Evolutionary conservation across 2,329 filamentous ascomycete species (phyloP).

Genomic region (Capronia epimyces): DNA sequence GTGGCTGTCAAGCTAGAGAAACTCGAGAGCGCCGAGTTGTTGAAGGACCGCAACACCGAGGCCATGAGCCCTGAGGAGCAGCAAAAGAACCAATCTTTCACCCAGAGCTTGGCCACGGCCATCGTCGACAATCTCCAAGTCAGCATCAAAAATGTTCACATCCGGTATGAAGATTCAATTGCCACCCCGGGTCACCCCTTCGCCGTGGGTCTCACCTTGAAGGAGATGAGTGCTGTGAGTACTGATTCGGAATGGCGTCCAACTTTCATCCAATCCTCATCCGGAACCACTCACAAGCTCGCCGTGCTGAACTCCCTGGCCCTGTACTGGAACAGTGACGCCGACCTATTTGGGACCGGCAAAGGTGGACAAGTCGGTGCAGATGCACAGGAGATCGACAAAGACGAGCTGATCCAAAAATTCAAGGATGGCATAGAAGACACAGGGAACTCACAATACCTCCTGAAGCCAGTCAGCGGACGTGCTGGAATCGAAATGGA

Average conservation of each 20-base stretch:
- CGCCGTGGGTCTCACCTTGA: conserved; percentile 81
- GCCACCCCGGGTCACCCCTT: conserved; percentile 94
- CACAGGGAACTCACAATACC: conserved; percentile 78
- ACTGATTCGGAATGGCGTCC: conserved; percentile 93
- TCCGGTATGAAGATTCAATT: conserved; percentile 96
- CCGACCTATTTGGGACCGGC: conserved; percentile 73
- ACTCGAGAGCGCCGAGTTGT: conserved; percentile 87
- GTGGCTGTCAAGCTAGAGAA: conserved; percentile 99
- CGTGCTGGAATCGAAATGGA: conserved; percentile 92
- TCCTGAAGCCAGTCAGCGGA: conserved; percentile 90
- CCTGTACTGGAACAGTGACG: conserved; percentile 97
- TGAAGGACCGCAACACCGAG: conserved; percentile 88
- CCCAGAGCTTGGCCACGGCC: conserved; percentile 86
- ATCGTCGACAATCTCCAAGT: conserved; percentile 98
- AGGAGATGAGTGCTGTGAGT: conserved; percentile 95
- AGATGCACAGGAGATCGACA: conserved; percentile 57
- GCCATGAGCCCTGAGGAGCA: conserved; percentile 93
- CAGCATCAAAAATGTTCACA: conserved; percentile 95
- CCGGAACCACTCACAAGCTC: conserved; percentile 81
- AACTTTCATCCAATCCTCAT: conserved; percentile 87
- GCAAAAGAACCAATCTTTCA: conserved; percentile 96
- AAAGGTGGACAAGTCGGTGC: conserved; percentile 61
- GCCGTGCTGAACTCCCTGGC: conserved; percentile 84
- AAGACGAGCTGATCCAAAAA: conserved; percentile 69
- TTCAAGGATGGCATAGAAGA: conserved; percentile 77